Conservation (phyloP, 1,284 basidiomycete species). For the Limonomyces culmigenus region DNA sequence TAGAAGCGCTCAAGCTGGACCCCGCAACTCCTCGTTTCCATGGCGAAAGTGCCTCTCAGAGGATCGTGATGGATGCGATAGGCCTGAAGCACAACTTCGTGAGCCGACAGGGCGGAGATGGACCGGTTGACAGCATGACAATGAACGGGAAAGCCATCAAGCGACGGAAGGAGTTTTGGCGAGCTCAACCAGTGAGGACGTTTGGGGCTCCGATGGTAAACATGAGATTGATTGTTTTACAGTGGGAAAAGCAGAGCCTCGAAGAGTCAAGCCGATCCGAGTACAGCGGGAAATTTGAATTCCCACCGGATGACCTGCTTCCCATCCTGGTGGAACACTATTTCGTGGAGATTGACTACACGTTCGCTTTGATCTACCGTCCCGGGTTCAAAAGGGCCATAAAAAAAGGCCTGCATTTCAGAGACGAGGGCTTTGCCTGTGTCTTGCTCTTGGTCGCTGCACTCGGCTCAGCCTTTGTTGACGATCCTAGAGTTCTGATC, state of each 20-base stretch:
- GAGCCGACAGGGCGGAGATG: no score
- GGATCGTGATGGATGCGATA: constrained; percentile 47
- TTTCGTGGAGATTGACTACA: constrained; percentile 23
- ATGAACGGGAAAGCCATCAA: no score
- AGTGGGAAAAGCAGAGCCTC: no score
- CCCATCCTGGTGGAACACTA: constrained; percentile 25
- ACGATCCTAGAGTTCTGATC: constrained; percentile 23
- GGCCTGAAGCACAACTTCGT: constrained; percentile 54
- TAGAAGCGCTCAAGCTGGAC: constrained; percentile 18
- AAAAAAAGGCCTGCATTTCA: constrained; percentile 18
- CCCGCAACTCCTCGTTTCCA: constrained; percentile 35
- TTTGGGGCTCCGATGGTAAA: no score
- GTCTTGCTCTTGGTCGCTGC: constrained; percentile 32
- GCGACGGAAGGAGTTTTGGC: constrained; percentile 22
- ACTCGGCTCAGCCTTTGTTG: constrained; percentile 22
- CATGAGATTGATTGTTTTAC: no score
- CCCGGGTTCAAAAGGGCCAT: constrained; percentile 26
- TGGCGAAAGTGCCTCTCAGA: constrained; percentile 54
- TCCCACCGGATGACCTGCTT: constrained; percentile 20
- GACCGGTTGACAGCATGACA: no score
- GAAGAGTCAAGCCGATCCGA: no score
- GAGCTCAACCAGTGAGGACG: constrained; percentile 19
- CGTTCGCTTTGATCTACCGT: constrained; percentile 27
- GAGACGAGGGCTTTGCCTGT: constrained; percentile 23
- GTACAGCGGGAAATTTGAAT: constrained; percentile 5